Base-by-base conservation (phyloP, 768 basidiomycete species). In the Agrocybe pediades region DNA sequence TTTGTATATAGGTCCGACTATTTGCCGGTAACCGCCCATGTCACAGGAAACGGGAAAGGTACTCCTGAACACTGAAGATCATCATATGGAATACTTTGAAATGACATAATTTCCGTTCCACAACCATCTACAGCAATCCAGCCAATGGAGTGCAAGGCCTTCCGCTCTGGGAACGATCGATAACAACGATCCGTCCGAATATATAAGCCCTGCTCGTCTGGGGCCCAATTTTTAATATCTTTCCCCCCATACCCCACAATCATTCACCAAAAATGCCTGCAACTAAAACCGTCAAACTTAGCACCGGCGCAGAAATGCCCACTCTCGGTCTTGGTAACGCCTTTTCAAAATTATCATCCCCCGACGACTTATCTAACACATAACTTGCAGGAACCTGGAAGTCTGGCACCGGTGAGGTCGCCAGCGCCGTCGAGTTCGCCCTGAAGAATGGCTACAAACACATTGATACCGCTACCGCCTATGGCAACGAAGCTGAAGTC, bases 271-370 rank as follows among this genome's bases (percentile, higher is more conserved):
- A 21, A 27, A 85, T 86, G 84, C 81, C 82, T 61, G 75, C 76
- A 23, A 70, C 67, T 40, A 74, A 58, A 41, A 67, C 70, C 23
- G 73, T 85, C 42, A 87, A 78, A 56, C 83, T 92, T 60, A 91
- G 90, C 76, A 91, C 86, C 23, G 88, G 90, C 21, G 82, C 82
- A 46, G 74, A 80, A 62, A 92, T 94, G 79, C 89, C 90, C 63
- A 83, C 82, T 15, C 72, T 92, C 30, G 86, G 86, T 43, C 80
- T 90, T 49, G 87, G 85, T 80, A 41, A 4, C 17, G 30, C 15
- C 9, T 15, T 33, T 21, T 16, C 30, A 30, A 23, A 2, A 20
- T 16, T 20, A 27, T 21, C 25, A 29, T n/a, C 7, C 2, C 15
- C n/a, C 21, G 6, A 20, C 44, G 13, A 26, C n/a, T 30, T 39